Percentiles rank a stretch among this genome's conserved stretches.
Conservation (phyloP, 371 early-diverging fungal genomes). For the Lichtheimia corymbifera region DNA sequence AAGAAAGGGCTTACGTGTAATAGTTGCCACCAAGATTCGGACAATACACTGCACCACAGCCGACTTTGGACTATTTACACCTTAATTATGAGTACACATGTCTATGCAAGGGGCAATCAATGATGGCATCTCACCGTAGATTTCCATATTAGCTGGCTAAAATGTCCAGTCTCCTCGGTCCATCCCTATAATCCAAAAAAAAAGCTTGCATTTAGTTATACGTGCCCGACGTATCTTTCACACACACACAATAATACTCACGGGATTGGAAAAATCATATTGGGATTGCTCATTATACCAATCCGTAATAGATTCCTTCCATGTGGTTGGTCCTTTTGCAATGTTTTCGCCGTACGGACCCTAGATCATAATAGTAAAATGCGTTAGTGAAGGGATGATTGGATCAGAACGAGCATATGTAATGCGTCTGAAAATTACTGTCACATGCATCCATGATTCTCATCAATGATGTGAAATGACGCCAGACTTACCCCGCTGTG, state of each 20-base stretch:
- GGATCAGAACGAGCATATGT: too few species aligned
- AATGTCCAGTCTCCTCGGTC: slow-evolving; percentile 43
- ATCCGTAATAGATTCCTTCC: slow-evolving; percentile 24
- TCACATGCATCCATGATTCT: too few species aligned
- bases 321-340: slow-evolving; percentile 35
- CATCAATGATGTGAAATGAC: too few species aligned
- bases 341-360: slow-evolving; percentile 48
- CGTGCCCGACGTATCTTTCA: too few species aligned
- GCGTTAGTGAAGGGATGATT: too few species aligned
- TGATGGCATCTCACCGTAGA: background rate
- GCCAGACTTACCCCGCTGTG: slow-evolving; percentile 1
- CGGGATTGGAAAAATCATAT: slow-evolving; percentile 41
- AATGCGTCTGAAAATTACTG: too few species aligned
- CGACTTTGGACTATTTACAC: slow-evolving; percentile 2
- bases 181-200: slow-evolving; percentile 10
- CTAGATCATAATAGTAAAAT: background rate
- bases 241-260: too few species aligned
- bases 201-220: too few species aligned
- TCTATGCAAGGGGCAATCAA: background rate
- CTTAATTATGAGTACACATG: background rate
- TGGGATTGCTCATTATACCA: slow-evolving; percentile 49
- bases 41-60: slow-evolving; percentile 8
- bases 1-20: slow-evolving; percentile 1
- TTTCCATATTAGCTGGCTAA: slow-evolving; percentile 57
- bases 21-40: slow-evolving; percentile 1